These are phyloP conservation scores for Alternaria longipes DNA, from an alignment of 2,329 filamentous ascomycete genomes.

Conservation along the genomic window DNA sequence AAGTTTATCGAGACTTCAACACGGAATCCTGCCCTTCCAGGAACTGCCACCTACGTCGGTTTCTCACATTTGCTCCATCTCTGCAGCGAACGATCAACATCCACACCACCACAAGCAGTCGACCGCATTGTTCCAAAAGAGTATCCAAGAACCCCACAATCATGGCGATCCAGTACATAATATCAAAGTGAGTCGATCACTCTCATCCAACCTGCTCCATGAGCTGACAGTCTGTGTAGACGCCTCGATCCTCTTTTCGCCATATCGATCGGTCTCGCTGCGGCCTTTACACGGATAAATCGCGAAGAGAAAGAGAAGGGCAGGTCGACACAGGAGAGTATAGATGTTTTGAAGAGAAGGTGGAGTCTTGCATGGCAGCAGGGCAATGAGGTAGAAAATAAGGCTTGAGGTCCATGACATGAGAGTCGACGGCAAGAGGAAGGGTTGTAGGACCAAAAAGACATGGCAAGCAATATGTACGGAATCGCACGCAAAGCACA, in stretches of 20 bases:
- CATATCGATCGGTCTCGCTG: conserved; percentile 57
- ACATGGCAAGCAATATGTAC: neutral
- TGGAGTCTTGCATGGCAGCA: conserved; percentile 44
- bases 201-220: neutral
- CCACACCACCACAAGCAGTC: neutral
- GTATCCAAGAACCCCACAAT: neutral
- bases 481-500: neutral
- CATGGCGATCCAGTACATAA: conserved; percentile 53
- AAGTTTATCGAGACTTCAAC: conserved; percentile 25
- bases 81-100: neutral
- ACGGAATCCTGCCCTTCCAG: neutral
- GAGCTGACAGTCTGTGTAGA: conserved; percentile 36
- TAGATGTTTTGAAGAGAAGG: conserved; percentile 54
- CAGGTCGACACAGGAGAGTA: conserved; percentile 47
- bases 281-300: conserved; percentile 53
- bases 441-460: neutral
- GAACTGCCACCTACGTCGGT: neutral
- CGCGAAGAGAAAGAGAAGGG: conserved; percentile 61
- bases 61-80: too few species aligned
- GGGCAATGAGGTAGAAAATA: conserved; percentile 1
- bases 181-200: conserved; percentile 53
- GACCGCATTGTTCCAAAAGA: neutral
- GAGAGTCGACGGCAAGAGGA: neutral
- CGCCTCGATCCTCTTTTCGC: conserved; percentile 61
- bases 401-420: neutral